Percentiles rank a stretch among this genome's conserved stretches.
Conservation (phyloP, 495 filamentous ascomycete genomes). For the Aspergillus cavernicola region DNA sequence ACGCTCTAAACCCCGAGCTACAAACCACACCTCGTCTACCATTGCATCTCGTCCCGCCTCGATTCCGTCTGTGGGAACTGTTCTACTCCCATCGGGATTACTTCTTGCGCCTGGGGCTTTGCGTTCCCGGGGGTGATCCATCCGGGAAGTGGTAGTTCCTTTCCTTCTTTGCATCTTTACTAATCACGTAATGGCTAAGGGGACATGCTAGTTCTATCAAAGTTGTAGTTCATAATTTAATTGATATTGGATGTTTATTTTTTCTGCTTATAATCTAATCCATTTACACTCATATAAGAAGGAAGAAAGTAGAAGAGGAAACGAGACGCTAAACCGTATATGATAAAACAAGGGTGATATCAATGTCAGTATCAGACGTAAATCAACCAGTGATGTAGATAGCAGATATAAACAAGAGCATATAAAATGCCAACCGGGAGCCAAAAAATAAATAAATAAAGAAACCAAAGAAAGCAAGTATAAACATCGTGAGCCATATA, state of each 20-base stretch:
- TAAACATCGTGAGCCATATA: too few relatives aligned
- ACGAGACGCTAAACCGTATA: not conserved
- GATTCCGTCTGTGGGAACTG: constrained; percentile 80
- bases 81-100: constrained; percentile 95
- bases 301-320: not conserved
- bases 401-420: not conserved
- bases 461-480: too few relatives aligned
- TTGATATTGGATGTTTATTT: not conserved
- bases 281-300: not conserved
- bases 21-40: constrained; percentile 23
- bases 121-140: constrained; percentile 80
- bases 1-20: constrained; percentile 11
- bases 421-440: not conserved
- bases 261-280: not conserved
- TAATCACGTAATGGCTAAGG: too few relatives aligned
- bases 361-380: too few relatives aligned
- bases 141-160: constrained; percentile 14
- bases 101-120: constrained; percentile 89
- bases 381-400: constrained; percentile 3
- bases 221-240: too few relatives aligned
- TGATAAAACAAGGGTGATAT: not conserved
- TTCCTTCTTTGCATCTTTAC: not conserved
- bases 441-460: too few relatives aligned
- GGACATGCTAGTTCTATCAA: too few relatives aligned
- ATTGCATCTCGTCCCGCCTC: constrained; percentile 51